Base-by-base conservation (phyloP, 148 eudicot species). In the Rheum nobile region DNA sequence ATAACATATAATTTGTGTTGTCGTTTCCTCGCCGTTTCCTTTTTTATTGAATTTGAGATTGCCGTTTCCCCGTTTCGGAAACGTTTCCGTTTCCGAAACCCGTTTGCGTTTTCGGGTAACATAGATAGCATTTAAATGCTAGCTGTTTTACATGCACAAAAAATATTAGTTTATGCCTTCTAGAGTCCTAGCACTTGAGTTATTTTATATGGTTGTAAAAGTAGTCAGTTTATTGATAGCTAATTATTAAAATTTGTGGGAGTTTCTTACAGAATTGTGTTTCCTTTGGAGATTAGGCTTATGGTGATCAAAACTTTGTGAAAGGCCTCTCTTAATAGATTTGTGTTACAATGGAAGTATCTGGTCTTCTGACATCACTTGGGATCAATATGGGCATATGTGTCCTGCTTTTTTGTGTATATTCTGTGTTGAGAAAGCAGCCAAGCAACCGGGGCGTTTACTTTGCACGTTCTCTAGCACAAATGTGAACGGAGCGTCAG, bases 341-440 rank as follows among this genome's bases (percentile, higher is more conserved):
- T 29, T 37, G 75, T 65, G 48, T 76, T 71, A 83, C 82, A 85
- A 91, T 94, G 97, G 77, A 89, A 68, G 8, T 94, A 78, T 77
- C 89, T 79, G 90, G 86, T 79, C 87, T 95, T 8, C 77, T 95
- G 74, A 91, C 98, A 72, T 91, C 98, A 68, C 96, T 93, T 78
- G 98, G 97, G 79, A 87, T 95, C 77, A 95, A 91, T 73, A 87
- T 83, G 71, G 96, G 82, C 14, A 22, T 91, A 38, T 88, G 96
- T 72, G 70, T 74, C 46, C 85, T 82, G 82, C 77, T 87, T 22
- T 82, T 88, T 26, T 91, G 90, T 41, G 46, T 95, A 48, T 95
- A 95, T 77, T 95, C 98, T 10, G 79, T 95, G 38, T 83, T 95
- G 80, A 87, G 97, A 67, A 95, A 91, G 79, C 98, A 95, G 69